A percentile compares a stretch with the other conserved stretches of the same genome.
Conservation (phyloP, 345 rosid species). For the Boechera stricta region DNA sequence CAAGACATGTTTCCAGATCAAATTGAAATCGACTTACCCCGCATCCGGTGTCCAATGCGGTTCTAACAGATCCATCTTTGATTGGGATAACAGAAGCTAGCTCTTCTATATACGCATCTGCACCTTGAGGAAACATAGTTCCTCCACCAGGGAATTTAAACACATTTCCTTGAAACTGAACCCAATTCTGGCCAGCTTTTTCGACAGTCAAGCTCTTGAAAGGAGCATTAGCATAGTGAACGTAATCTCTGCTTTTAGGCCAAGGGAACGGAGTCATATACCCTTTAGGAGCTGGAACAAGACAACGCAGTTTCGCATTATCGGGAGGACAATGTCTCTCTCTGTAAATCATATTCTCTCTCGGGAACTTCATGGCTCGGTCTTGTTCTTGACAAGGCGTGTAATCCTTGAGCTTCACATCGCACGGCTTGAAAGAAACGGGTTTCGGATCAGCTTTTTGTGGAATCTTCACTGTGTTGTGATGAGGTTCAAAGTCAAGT, state of each 20-base stretch:
- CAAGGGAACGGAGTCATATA: slow-evolving; percentile 90
- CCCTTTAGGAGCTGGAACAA: slow-evolving; percentile 92
- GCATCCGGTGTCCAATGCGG: slow-evolving; percentile 97
- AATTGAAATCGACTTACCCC: slow-evolving; percentile 60
- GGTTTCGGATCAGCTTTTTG: slow-evolving; percentile 59
- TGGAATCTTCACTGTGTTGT: slow-evolving; percentile 65
- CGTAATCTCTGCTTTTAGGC: slow-evolving; percentile 97
- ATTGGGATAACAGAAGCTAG: slow-evolving; percentile 89
- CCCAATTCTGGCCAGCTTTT: slow-evolving; percentile 95
- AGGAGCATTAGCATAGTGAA: slow-evolving; percentile 92
- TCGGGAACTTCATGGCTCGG: slow-evolving; percentile 86
- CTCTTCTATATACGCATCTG: slow-evolving; percentile 92
- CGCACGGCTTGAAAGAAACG: slow-evolving; percentile 70
- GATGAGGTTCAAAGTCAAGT: slow-evolving; percentile 80
- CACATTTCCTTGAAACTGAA: slow-evolving; percentile 82
- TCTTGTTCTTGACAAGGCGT: slow-evolving; percentile 98
- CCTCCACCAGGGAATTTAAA: slow-evolving; percentile 99
- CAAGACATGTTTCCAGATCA: not conserved
- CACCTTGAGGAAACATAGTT: slow-evolving; percentile 99
- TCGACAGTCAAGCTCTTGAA: slow-evolving; percentile 84
- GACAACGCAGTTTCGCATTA: slow-evolving; percentile 81
- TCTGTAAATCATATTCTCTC: slow-evolving; percentile 91
- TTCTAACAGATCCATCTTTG: slow-evolving; percentile 85
- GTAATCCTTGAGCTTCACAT: slow-evolving; percentile 75
- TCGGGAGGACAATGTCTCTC: slow-evolving; percentile 94